Evolutionary conservation across 2,329 filamentous ascomycete genomes (phyloP).

Genomic region (Beauveria brongniartii): DNA sequence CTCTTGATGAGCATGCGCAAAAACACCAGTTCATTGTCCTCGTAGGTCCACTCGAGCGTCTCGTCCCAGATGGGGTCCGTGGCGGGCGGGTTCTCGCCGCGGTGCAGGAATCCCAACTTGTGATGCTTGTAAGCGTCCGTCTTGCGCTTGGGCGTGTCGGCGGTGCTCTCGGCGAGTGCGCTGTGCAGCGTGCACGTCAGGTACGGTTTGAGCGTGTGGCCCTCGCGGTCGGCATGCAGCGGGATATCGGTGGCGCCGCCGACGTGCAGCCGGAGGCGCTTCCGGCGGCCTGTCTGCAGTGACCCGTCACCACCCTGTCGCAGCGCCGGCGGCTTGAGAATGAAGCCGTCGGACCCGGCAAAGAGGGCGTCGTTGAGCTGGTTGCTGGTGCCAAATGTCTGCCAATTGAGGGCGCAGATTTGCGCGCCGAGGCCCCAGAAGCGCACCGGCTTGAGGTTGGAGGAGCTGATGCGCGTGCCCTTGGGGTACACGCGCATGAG

Average conservation of each 20-base stretch:
- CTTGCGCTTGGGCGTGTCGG: slow-evolving; percentile 48
- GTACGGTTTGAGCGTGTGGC: slow-evolving; percentile 52
- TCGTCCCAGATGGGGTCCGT: slow-evolving; percentile 61
- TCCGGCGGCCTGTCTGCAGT: slow-evolving; percentile 36
- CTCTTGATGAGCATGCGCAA: slow-evolving; percentile 59
- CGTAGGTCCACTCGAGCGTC: slow-evolving; percentile 58
- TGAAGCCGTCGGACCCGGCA: slow-evolving; percentile 54
- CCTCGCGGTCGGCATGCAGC: slow-evolving; percentile 39
- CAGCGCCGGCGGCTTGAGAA: slow-evolving; percentile 55
- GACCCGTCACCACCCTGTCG: slow-evolving; percentile 46
- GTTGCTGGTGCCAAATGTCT: slow-evolving; percentile 57
- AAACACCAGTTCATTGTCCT: slow-evolving; percentile 59
- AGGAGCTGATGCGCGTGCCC: slow-evolving; percentile 59
- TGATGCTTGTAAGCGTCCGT: slow-evolving; percentile 53
- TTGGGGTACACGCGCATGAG: slow-evolving; percentile 66
- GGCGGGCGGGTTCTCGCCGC: slow-evolving; percentile 47
- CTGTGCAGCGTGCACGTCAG: slow-evolving; percentile 57
- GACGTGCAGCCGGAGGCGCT: slow-evolving; percentile 47
- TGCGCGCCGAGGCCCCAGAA: slow-evolving; percentile 63
- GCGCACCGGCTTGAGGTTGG: slow-evolving; percentile 52
- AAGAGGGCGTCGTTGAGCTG: slow-evolving; percentile 64
- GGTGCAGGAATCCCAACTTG: slow-evolving; percentile 46
- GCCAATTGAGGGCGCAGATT: slow-evolving; percentile 63
- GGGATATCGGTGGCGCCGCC: slow-evolving; percentile 57
- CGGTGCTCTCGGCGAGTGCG: slow-evolving; percentile 39